Conservation (phyloP, 495 filamentous ascomycete genomes). For the Neurospora hispaniola region DNA sequence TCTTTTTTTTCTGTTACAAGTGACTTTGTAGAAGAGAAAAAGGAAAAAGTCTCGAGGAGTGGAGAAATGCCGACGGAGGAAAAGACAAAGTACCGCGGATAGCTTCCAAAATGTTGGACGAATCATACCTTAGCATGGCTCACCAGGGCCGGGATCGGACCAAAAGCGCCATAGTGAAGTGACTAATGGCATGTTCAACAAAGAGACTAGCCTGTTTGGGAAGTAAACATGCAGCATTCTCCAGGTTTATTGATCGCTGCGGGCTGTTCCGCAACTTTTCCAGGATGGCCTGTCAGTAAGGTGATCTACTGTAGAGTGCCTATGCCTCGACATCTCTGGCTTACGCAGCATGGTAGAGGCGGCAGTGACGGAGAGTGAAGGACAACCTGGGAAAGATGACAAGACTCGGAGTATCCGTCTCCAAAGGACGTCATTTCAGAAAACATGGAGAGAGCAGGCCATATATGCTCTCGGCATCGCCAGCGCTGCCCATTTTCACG, state of each 20-base stretch:
- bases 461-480: background rate
- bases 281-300: background rate
- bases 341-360: background rate
- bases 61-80: background rate
- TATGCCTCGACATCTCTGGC: background rate
- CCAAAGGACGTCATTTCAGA: background rate
- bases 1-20: constrained; percentile 22
- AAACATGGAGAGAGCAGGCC: background rate
- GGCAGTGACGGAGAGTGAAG: background rate
- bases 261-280: background rate
- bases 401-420: background rate
- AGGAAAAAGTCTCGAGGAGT: background rate
- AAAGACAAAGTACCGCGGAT: background rate
- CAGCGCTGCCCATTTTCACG: background rate
- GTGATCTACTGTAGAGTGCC: background rate
- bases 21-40: constrained; percentile 10
- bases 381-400: background rate
- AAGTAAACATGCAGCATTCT: background rate
- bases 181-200: background rate
- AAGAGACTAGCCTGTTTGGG: background rate
- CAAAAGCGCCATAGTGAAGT: background rate
- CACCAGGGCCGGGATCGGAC: background rate
- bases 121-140: background rate
- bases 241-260: background rate
- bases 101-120: background rate